Evolutionary conservation across 1,284 basidiomycete species (phyloP).

Genomic region (Lignosus rhinocerotis): DNA sequence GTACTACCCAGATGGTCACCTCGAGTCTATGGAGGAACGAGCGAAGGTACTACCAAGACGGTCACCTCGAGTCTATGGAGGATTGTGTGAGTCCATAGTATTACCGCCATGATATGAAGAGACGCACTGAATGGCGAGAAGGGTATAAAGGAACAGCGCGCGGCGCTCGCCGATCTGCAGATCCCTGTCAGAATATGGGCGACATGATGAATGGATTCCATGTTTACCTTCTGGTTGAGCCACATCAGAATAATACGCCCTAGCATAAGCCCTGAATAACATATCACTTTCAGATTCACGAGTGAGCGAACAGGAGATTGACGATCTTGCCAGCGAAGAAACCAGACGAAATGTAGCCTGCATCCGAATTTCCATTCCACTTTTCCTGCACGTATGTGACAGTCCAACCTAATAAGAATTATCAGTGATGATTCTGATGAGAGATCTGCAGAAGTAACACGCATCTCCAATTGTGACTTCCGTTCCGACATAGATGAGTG

Average conservation of each 20-base stretch:
- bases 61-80: too few relatives aligned
- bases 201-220: not conserved
- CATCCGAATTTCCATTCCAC: not conserved
- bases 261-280: conserved; percentile 50
- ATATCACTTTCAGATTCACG: not conserved
- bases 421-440: not conserved
- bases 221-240: conserved; percentile 54
- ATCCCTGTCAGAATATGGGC: not conserved
- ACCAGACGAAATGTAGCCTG: not conserved
- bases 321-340: conserved; percentile 31
- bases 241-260: conserved; percentile 58
- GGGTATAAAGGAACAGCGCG: conserved; percentile 52
- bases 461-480: conserved; percentile 66
- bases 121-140: conserved; percentile 52
- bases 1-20: conserved; percentile 64
- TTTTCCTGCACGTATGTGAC: conserved; percentile 6
- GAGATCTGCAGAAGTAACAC: not conserved
- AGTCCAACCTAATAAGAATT: conserved; percentile 15
- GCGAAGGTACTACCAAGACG: not conserved
- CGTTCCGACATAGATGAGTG: conserved; percentile 67
- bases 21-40: conserved; percentile 44
- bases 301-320: not conserved
- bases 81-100: too few relatives aligned
- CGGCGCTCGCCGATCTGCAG: conserved; percentile 53
- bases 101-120: not conserved